Conservation (phyloP, 176 grass and related monocot genomes). For the Microstegium vimineum region DNA sequence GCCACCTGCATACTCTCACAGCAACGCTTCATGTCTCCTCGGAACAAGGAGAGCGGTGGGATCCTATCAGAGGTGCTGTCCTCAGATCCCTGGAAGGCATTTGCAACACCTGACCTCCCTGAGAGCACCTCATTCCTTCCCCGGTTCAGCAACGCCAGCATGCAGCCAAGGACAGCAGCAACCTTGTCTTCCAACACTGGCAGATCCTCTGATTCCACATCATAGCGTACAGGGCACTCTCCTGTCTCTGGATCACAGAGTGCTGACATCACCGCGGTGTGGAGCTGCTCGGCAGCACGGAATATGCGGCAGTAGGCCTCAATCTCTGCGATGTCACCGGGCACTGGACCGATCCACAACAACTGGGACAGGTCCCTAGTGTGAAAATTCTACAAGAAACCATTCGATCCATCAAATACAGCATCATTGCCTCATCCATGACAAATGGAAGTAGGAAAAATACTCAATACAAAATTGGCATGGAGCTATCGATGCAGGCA, state of each 20-base stretch:
- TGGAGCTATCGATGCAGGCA: background rate
- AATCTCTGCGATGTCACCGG: conserved; percentile 85
- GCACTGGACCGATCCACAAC: conserved; percentile 78
- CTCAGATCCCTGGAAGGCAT: conserved; percentile 45
- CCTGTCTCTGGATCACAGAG: conserved; percentile 94
- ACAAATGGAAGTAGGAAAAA: background rate
- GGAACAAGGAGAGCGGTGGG: conserved; percentile 77
- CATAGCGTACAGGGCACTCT: conserved; percentile 61
- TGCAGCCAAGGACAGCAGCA: conserved; percentile 72
- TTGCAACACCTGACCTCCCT: conserved; percentile 45
- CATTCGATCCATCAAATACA: background rate
- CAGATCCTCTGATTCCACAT: conserved; percentile 63
- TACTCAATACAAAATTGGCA: background rate
- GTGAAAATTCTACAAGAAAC: conserved; percentile 55
- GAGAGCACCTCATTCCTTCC: conserved; percentile 77
- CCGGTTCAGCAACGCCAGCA: conserved; percentile 71
- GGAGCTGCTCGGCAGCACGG: conserved; percentile 77
- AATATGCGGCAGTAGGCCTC: conserved; percentile 95
- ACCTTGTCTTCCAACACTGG: conserved; percentile 83
- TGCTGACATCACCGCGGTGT: conserved; percentile 68
- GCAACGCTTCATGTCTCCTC: conserved; percentile 89
- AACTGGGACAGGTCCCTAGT: conserved; percentile 65
- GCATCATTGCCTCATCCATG: background rate
- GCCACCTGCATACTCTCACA: conserved; percentile 93
- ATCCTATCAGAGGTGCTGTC: conserved; percentile 50